Evolutionary conservation across 164 flowering plant species (phyloP).

Genomic region (Stephania cephalantha): DNA sequence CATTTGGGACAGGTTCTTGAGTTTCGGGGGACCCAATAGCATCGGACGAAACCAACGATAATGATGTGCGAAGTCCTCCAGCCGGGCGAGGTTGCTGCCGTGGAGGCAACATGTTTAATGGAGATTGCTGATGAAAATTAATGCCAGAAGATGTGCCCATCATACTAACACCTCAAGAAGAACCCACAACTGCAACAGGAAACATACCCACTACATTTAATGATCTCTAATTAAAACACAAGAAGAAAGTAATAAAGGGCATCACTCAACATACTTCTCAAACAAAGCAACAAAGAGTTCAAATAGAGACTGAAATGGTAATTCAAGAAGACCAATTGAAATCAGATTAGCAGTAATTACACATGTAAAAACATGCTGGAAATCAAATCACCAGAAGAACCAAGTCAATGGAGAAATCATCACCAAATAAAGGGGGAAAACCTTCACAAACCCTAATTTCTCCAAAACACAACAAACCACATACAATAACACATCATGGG

Average conservation of each 20-base stretch:
- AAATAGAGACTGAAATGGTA: too few relatives aligned
- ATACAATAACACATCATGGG: too few relatives aligned
- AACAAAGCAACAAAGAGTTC: too few relatives aligned
- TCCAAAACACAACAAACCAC: too few relatives aligned
- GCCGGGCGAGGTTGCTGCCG: constrained; percentile 29
- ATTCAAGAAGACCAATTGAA: too few relatives aligned
- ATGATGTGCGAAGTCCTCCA: constrained; percentile 26
- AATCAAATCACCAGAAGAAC: too few relatives aligned
- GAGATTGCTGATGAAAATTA: constrained; percentile 25
- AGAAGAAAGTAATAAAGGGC: too few relatives aligned
- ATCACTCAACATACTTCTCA: too few relatives aligned
- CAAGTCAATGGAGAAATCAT: too few relatives aligned
- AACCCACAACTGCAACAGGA: constrained; percentile 3
- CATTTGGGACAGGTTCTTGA: constrained; percentile 57
- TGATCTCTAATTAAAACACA: too few relatives aligned
- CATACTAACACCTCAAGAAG: constrained; percentile 1
- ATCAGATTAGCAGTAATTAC: too few relatives aligned
- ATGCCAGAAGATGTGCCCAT: constrained; percentile 28
- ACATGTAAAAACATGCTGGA: too few relatives aligned
- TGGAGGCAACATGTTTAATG: constrained; percentile 30
- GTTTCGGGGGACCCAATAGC: constrained; percentile 26
- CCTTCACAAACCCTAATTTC: not conserved
- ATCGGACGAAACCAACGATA: constrained; percentile 27
- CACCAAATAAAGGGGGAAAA: not conserved
- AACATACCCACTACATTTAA: not conserved